Base-by-base conservation (phyloP, 306 rosid genomes). In the Fragaria ananassa region DNA sequence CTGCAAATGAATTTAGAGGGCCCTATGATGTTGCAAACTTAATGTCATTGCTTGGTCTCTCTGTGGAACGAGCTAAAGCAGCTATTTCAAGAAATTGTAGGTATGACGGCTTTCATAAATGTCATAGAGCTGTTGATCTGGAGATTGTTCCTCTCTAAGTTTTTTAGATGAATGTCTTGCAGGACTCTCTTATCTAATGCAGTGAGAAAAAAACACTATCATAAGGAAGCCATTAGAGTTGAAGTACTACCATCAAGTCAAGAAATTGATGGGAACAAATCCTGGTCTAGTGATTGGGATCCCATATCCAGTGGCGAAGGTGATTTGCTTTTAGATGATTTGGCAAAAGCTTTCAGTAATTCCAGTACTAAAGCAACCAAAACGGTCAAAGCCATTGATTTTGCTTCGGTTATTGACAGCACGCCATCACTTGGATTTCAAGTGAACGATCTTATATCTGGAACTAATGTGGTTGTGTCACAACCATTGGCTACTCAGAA, bases 21-120 rank as follows among this genome's bases (percentile, higher is more conserved):
- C 96, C 99, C 19, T 83, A 86, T 81, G 99, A 95, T 78, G 97
- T 91, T 79, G 91, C 93, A 15, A 95, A 95, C 76, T 81, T 95
- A 77, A 86, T 89, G 51, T 89, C 84, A 70, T 73, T 95, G 85
- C 87, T 95, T 44, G 96, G 97, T 78, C 87, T 90, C 29, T 87
- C 92, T 58, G 82, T 79, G 81, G 93, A 92, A 80, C 83, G 80
- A 63, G 99, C 97, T 71, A 92, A 92, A 85, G 92, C 82, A 53
- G 91, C 97, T 70, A 71, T 88, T 65, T 95, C 97, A 44, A 92
- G 86, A 85, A 92, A 92, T 70, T 90, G 97, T 83, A 92, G 97
- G 93, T 95, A 87, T 50, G 91, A 42, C 39, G 60, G 18, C 35
- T 75, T 80, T 31, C 85, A 74, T 49, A 47, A 57, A 62, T 46